Percentiles rank a stretch among this genome's conserved stretches.
Conservation (phyloP, 2,329 filamentous ascomycete species). For the Monascus ruber region DNA sequence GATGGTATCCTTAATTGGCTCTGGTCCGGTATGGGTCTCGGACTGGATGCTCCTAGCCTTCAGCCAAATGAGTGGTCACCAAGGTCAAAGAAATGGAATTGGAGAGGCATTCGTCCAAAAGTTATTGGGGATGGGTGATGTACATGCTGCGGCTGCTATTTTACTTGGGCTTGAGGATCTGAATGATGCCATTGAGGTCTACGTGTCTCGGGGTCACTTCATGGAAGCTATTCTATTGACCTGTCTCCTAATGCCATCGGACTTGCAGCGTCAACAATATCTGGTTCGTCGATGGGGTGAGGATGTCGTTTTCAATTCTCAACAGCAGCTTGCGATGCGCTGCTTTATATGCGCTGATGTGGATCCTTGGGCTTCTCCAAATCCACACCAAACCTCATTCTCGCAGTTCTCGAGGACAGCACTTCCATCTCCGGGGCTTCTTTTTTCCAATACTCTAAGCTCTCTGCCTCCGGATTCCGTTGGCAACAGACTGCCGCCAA, state of each 20-base stretch:
- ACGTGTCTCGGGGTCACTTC: conserved; percentile 78
- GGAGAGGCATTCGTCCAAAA: conserved; percentile 84
- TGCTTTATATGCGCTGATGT: conserved; percentile 85
- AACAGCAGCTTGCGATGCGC: conserved; percentile 81
- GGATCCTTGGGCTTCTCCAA: conserved; percentile 77
- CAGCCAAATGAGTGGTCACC: conserved; percentile 68
- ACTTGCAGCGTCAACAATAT: conserved; percentile 84
- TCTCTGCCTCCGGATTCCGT: conserved; percentile 19
- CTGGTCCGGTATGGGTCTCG: conserved; percentile 78
- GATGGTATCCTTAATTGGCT: conserved; percentile 61
- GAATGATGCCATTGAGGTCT: conserved; percentile 92
- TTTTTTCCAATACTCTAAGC: conserved; percentile 18
- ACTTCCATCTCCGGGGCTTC: conserved; percentile 50
- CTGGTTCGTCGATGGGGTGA: conserved; percentile 93
- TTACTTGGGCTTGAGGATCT: conserved; percentile 84
- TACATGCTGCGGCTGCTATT: conserved; percentile 86
- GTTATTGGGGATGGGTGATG: conserved; percentile 75
- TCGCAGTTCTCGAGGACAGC: conserved; percentile 16
- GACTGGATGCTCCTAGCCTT: conserved; percentile 96
- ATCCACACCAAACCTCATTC: conserved; percentile 50
- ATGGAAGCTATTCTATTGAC: conserved; percentile 89
- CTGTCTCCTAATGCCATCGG: conserved; percentile 66
- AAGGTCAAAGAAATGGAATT: conserved; percentile 70
- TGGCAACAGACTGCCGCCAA: conserved; percentile 52
- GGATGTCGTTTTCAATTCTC: conserved; percentile 71